A percentile compares a stretch with the other conserved stretches of the same genome.
Conservation (phyloP, 495 filamentous ascomycete species). For the Podospora sp. region DNA sequence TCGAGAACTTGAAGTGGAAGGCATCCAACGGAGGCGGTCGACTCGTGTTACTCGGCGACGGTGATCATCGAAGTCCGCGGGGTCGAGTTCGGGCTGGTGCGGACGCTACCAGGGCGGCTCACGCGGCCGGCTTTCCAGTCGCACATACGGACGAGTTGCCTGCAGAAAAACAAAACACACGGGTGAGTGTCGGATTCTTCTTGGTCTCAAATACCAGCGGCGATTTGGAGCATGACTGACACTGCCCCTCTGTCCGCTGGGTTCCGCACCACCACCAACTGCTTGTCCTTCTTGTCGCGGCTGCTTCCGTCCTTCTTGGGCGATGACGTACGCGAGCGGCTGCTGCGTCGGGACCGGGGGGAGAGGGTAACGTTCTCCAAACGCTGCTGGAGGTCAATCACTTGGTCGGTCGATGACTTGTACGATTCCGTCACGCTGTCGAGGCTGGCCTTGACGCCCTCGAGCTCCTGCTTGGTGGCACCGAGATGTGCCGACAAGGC, state of each 20-base stretch:
- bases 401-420: conserved; percentile 26
- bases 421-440: conserved; percentile 29
- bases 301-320: conserved; percentile 37
- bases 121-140: conserved; percentile 15
- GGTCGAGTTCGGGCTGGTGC: conserved; percentile 11
- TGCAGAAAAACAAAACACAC: conserved; percentile 12
- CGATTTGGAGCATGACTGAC: conserved; percentile 41
- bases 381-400: conserved; percentile 30
- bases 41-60: background rate
- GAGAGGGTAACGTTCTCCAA: conserved; percentile 25
- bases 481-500: conserved; percentile 32
- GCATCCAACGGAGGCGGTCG: background rate
- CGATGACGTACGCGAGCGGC: conserved; percentile 34
- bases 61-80: conserved; percentile 16
- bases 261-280: conserved; percentile 40
- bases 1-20: too few relatives aligned
- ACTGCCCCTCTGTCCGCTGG: conserved; percentile 37
- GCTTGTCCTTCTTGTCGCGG: conserved; percentile 35
- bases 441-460: conserved; percentile 23
- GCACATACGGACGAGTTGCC: conserved; percentile 18
- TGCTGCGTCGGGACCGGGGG: conserved; percentile 23
- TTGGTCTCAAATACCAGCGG: conserved; percentile 29
- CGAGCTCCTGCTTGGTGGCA: conserved; percentile 31
- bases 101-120: background rate
- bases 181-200: conserved; percentile 9